Evolutionary conservation across 1,284 basidiomycete species (phyloP), one percentile per base, ranked within the genome.

Genomic region (Porodaedalea pini): DNA sequence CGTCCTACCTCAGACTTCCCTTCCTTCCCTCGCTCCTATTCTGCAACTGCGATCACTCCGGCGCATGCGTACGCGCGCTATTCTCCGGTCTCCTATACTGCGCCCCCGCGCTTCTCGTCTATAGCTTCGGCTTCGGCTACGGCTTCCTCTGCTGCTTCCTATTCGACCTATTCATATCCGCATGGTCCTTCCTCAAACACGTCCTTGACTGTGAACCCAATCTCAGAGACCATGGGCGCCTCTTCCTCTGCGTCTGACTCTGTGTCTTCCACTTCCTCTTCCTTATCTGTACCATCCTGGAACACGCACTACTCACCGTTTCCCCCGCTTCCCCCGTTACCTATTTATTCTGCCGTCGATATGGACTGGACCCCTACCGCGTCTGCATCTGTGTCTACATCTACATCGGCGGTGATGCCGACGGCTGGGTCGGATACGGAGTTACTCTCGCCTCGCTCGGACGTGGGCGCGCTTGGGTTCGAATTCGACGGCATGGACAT

Each of bases 211-310:
- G n/a, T n/a, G 34, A 51, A 36, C 37, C 21, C 31, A 21, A 40
- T 27, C 37, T 51, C 49, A 40, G 36, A 36, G 23, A 21, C 34
- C 11, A 19, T n/a, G 49, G 8, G 13, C 21, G 3, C 17, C 17
- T 19, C 19, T 13, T 43, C 54, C 21, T 21, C 48, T 17, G 11
- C 11, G 15, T 27, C n/a, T 32, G 34, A 13, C 17, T 53, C 44
- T 37, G 11, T 47, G 27, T 56, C 54, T 23, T 44, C 56, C 15
- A 32, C 36, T 23, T 43, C 40, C 21, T 39, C 48, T 10, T 50
- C 48, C 25, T 31, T 49, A 15, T 25, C 40, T 1, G 34, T 49
- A 27, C 31, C 36, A 36, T 44, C 39, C 21, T 36, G 31, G 8
- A 27, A 50, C 31, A 43, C 25, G 21, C 41, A 50, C 17, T 53